Evolutionary conservation across 371 early-diverging fungal genomes (phyloP).

Genomic region (Mortierella sp.): DNA sequence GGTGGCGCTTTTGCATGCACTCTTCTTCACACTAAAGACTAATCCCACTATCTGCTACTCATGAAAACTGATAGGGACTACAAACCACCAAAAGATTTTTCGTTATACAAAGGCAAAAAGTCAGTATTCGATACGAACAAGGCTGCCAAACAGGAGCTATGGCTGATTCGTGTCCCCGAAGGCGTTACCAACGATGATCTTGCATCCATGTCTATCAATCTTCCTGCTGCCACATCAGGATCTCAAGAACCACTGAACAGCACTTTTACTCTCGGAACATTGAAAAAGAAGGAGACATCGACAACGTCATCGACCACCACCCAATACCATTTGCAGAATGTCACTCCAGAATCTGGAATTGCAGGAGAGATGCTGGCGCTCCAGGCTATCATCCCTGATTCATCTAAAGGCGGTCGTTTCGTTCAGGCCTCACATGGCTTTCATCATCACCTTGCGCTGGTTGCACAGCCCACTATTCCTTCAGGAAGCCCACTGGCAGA

Average conservation of each 20-base stretch:
- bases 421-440: conserved; percentile 41
- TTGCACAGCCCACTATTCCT: conserved; percentile 33
- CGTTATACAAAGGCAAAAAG: conserved; percentile 31
- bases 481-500: conserved; percentile 42
- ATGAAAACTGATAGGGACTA: conserved; percentile 26
- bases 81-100: conserved; percentile 47
- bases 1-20: no score
- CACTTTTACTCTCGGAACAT: conserved; percentile 17
- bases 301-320: conserved; percentile 21
- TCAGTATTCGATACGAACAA: conserved; percentile 43
- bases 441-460: conserved; percentile 35
- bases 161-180: conserved; percentile 53
- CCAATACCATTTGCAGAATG: conserved; percentile 47
- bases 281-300: conserved; percentile 45
- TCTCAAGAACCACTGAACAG: conserved; percentile 17
- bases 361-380: conserved; percentile 45
- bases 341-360: conserved; percentile 37
- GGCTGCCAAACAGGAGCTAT: conserved; percentile 36
- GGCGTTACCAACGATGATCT: conserved; percentile 50
- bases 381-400: conserved; percentile 35
- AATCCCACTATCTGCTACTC: background rate
- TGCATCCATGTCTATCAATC: conserved; percentile 33
- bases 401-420: conserved; percentile 31
- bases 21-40: background rate
- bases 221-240: conserved; percentile 7